Percentiles rank a stretch among this genome's conserved stretches.
Evolutionary conservation across 1,139 yeast species (phyloP).

Genomic region (Nakaseomyces glabratus): DNA sequence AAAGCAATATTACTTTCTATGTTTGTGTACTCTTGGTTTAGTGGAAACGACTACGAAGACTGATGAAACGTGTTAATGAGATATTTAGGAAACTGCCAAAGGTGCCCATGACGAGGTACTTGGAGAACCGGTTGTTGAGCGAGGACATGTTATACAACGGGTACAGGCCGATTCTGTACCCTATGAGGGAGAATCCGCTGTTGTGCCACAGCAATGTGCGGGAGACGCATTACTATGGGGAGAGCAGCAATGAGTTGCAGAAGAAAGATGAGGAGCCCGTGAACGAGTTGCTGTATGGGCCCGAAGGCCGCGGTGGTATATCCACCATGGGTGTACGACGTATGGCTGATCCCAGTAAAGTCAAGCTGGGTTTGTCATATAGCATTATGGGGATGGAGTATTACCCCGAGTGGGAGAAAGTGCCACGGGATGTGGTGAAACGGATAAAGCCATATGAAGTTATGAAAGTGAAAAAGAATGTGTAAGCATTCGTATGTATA

Average conservation of each 20-base stretch:
- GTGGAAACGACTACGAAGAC: no score
- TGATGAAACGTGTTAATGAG: constrained; percentile 6
- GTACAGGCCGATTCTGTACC: constrained; percentile 28
- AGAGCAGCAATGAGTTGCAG: constrained; percentile 2
- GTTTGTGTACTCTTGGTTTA: no score
- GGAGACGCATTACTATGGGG: constrained; percentile 6
- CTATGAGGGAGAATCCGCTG: constrained; percentile 29
- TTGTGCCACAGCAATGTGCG: constrained; percentile 10
- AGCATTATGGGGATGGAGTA: constrained; percentile 28
- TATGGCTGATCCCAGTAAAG: not conserved
- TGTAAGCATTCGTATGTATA: not conserved
- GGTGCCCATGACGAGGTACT: constrained; percentile 28
- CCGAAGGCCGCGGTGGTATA: constrained; percentile 25
- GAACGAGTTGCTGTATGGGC: constrained; percentile 16
- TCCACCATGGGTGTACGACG: constrained; percentile 21
- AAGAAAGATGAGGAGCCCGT: constrained; percentile 4
- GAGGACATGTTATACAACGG: constrained; percentile 29
- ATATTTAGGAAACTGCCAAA: constrained; percentile 23
- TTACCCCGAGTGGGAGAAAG: constrained; percentile 27
- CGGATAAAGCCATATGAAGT: constrained; percentile 24
- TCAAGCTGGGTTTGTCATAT: constrained; percentile 20
- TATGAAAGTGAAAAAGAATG: constrained; percentile 3
- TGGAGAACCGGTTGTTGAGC: constrained; percentile 22
- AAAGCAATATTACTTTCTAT: no score
- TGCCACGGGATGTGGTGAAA: constrained; percentile 22